A percentile compares a stretch with the other conserved stretches of the same genome.
Conservation (phyloP, 1,284 basidiomycete species). For the Mycena sp. region DNA sequence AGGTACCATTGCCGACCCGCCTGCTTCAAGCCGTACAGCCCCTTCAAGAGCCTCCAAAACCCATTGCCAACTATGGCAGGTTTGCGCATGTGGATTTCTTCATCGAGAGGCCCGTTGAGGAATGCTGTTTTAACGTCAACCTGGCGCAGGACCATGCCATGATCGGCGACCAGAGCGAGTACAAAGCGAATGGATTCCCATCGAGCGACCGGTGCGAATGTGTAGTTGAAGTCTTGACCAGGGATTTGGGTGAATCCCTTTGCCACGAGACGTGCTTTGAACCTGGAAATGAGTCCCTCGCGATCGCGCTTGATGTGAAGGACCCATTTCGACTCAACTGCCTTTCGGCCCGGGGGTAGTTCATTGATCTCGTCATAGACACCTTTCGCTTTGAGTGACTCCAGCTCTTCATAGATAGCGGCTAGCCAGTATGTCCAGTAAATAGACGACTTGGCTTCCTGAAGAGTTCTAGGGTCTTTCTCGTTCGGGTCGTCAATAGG, state of each 20-base stretch:
- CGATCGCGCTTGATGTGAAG: conserved; percentile 24
- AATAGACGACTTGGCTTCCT: conserved; percentile 23
- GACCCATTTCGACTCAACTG: conserved; percentile 27
- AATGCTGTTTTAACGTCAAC: conserved; percentile 31
- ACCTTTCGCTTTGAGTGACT: conserved; percentile 24
- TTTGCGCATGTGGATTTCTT: conserved; percentile 40
- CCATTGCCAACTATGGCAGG: conserved; percentile 27
- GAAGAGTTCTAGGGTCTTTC: conserved; percentile 20
- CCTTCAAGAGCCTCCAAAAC: conserved; percentile 28
- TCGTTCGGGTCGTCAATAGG: conserved; percentile 31
- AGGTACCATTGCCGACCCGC: conserved; percentile 35
- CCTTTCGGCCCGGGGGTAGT: conserved; percentile 16
- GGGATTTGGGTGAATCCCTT: conserved; percentile 37
- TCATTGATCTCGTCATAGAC: conserved; percentile 22
- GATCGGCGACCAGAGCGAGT: conserved; percentile 32
- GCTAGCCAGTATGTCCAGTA: conserved; percentile 29
- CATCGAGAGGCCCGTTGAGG: conserved; percentile 37
- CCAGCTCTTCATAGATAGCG: conserved; percentile 22
- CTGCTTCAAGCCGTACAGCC: conserved; percentile 37
- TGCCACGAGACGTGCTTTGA: conserved; percentile 38
- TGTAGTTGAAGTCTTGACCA: conserved; percentile 37
- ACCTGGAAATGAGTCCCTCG: conserved; percentile 35
- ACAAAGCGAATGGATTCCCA: conserved; percentile 31
- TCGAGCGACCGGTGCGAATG: conserved; percentile 34
- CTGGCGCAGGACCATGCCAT: conserved; percentile 25